Evolutionary conservation across 306 rosid genomes (phyloP), one percentile per base, ranked within the genome.

Genomic region (Medicago lupulina): DNA sequence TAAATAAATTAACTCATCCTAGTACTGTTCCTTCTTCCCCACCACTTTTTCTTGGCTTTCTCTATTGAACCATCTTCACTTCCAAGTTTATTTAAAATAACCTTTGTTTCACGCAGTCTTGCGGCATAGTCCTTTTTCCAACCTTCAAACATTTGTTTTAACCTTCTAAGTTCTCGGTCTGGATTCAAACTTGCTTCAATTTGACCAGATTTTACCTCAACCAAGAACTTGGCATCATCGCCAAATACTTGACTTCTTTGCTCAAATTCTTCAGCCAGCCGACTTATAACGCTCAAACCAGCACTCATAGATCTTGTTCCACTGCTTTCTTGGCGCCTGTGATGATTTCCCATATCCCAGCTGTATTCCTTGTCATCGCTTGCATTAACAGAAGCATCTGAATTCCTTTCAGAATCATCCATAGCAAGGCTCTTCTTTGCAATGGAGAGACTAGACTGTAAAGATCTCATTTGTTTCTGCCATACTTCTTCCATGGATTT

Each of bases 401-500:
- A 95, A 70, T 85, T 90, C 83, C 99, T 95, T 70, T 49, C 97
- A 6, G 96, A 89, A 86, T 90, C 98, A 74, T 95, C 99, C 79
- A 92, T 79, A 8, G 97, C 96, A 50, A 95, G 87, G 85, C 99
- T 95, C 88, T 95, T 95, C 89, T 95, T 95, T 25, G 99, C 99
- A 80, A 95, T 95, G 49, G 99, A 95, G 67, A 95, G 99, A 84
- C 99, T 95, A 64, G 99, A 95, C 36, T 95, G 98, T 31, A 95
- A 82, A 80, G 99, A 95, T 81, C 99, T 95, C 99, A 95, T 95
- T 82, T 95, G 99, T 40, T 89, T 92, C 85, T 95, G 99, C 99
- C 99, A 95, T 57, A 95, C 98, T 88, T 95, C 98, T 86, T 95
- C 99, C 99, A 95, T 95, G 80, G 99, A 95, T 73, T 90, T 95